Conservation (phyloP, 768 basidiomycete genomes). For the Trametes cinnabarina region DNA sequence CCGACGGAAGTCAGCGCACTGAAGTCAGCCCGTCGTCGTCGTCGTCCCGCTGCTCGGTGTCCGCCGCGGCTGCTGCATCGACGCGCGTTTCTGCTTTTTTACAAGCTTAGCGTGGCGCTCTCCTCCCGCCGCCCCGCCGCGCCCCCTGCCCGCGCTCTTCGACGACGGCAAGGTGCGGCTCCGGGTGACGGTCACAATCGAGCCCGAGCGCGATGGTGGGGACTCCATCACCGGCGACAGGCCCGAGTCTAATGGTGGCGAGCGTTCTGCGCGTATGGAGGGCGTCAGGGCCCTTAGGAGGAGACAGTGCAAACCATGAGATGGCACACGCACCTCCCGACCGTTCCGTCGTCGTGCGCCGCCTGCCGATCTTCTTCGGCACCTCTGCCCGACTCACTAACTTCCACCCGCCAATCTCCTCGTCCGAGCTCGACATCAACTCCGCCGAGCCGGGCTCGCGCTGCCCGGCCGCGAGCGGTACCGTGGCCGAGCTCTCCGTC, state of each 20-base stretch:
- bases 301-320: background rate
- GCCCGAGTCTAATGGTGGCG: conserved; percentile 26
- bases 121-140: conserved; percentile 35
- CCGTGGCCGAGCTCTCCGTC: conserved; percentile 13
- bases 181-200: conserved; percentile 45
- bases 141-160: conserved; percentile 19
- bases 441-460: conserved; percentile 31
- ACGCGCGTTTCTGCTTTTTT: conserved; percentile 51
- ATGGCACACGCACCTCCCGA: conserved; percentile 22
- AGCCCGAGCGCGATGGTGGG: conserved; percentile 33
- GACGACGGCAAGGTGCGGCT: conserved; percentile 66
- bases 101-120: conserved; percentile 41
- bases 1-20: too few relatives aligned
- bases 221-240: conserved; percentile 52
- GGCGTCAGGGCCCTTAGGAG: background rate
- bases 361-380: conserved; percentile 45
- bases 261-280: conserved; percentile 23
- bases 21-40: conserved; percentile 4
- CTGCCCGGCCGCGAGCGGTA: conserved; percentile 15
- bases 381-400: conserved; percentile 38
- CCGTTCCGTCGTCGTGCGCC: conserved; percentile 56
- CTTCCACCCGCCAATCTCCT: conserved; percentile 55
- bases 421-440: conserved; percentile 35
- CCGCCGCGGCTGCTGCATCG: conserved; percentile 35
- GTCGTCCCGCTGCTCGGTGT: conserved; percentile 13